Base-by-base conservation (phyloP, 495 filamentous ascomycete species). In the Hypoxylon lienhwacheense region DNA sequence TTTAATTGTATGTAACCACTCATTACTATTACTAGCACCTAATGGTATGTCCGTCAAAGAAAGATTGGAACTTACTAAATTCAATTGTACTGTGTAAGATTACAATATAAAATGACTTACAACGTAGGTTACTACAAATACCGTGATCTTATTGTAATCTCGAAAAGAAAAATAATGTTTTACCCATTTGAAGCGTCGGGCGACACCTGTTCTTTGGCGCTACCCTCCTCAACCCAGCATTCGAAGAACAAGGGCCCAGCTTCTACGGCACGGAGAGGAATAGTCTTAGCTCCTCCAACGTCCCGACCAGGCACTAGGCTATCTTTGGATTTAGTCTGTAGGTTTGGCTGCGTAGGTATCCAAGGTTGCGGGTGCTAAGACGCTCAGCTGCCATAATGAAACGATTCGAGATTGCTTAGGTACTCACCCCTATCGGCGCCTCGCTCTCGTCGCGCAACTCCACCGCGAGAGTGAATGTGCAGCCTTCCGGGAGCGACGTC, bases 391-490 rank as follows among this genome's bases (percentile, higher is more conserved):
- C 16, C 3, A 10, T 11, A 3, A 2, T 16, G 8, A 12, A 4
- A 24, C 20, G 15, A 1, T 0, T 28, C 2, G 2, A 35, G 19
- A 7, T 12, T 24, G 22, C n/a, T 7, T 36, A 32, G 11, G 14
- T 11, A 71, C 72, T 65, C 73, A 76, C 82, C 31, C 84, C 84
- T 55, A 90, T 83, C n/a, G 91, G 93, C 15, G 86, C 81, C 29
- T 84, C 76, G 2, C 81, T 80, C 37, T 88, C 83, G 41, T 89
- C 85, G 26, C 83, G 80, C 53, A 96, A 73, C 71, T 97, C 93
- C 20, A 96, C 84, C 24, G 86, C 89, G 19, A 97, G 75, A 10
- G 89, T 96, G 63, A 89, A 97, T 12, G 87, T 87, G 69, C 91
- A 95, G 52, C 85, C 80, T 15, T 78, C 71, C 0, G 90, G 89